These are phyloP conservation scores for Aspergillus terreus DNA, from an alignment of 2,329 filamentous ascomycete genomes.

Conservation along the genomic window DNA sequence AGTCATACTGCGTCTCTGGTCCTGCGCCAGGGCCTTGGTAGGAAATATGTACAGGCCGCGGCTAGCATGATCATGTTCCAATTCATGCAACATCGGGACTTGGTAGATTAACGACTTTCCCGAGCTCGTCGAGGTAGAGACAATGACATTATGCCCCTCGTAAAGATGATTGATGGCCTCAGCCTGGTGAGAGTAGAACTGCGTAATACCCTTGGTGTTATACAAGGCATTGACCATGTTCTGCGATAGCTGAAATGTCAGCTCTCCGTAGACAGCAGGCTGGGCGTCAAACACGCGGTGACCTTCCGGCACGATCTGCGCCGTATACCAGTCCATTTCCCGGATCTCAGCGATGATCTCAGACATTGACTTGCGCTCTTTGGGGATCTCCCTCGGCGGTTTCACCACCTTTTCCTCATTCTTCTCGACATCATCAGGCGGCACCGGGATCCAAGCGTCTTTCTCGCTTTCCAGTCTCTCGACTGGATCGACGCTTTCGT, in stretches of 20 bases:
- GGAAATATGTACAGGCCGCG: slow-evolving; percentile 98
- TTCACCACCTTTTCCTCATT: slow-evolving; percentile 38
- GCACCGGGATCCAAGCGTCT: slow-evolving; percentile 60
- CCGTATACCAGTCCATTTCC: slow-evolving; percentile 78
- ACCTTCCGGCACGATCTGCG: slow-evolving; percentile 89
- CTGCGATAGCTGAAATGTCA: slow-evolving; percentile 84
- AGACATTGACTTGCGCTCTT: slow-evolving; percentile 71
- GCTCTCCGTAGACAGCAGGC: slow-evolving; percentile 72
- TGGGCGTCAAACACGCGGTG: slow-evolving; percentile 89
- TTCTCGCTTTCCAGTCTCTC: slow-evolving; percentile 59
- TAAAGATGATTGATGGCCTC: slow-evolving; percentile 88
- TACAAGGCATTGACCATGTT: slow-evolving; percentile 93
- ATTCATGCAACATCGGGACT: slow-evolving; percentile 79
- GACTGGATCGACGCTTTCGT: slow-evolving; percentile 62
- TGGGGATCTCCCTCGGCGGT: slow-evolving; percentile 70
- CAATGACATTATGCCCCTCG: slow-evolving; percentile 79
- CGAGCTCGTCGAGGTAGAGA: slow-evolving; percentile 92
- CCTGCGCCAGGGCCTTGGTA: slow-evolving; percentile 92
- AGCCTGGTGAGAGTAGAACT: slow-evolving; percentile 86
- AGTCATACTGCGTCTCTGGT: slow-evolving; percentile 83
- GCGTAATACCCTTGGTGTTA: slow-evolving; percentile 81
- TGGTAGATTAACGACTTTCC: slow-evolving; percentile 99
- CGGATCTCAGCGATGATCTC: slow-evolving; percentile 85
- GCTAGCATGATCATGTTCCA: slow-evolving; percentile 72
- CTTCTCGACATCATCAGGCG: slow-evolving; percentile 41